These are phyloP conservation scores for Monsonia emarginata DNA, from an alignment of 441 rosid species.

Conservation along the genomic window DNA sequence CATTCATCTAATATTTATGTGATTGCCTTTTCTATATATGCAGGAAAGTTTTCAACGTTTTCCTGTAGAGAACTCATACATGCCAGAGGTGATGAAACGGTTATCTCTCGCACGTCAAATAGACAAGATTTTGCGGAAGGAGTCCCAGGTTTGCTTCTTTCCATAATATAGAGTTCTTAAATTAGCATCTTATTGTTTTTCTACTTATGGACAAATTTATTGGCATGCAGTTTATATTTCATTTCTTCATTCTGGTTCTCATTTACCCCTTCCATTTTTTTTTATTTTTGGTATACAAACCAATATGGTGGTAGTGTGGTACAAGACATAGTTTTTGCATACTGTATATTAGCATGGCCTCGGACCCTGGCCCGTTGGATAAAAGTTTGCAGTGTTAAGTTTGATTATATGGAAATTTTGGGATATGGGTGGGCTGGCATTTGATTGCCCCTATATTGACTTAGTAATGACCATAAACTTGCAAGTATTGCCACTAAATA, in stretches of 20 bases:
- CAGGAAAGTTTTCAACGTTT: constrained; percentile 78
- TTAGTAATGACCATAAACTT: neutral
- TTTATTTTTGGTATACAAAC: neutral
- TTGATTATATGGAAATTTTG: neutral
- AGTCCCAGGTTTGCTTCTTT: constrained; percentile 54
- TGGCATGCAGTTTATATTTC: neutral
- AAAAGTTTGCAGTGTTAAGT: neutral
- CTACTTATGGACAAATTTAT: neutral
- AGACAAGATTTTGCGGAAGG: constrained; percentile 61
- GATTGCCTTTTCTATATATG: constrained; percentile 18
- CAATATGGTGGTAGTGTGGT: neutral
- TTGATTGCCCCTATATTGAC: neutral
- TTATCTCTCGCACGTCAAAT: constrained; percentile 89
- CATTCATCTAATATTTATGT: neutral
- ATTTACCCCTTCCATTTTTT: neutral
- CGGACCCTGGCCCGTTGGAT: neutral
- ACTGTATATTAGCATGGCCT: neutral
- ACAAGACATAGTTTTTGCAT: neutral
- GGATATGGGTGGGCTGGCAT: neutral
- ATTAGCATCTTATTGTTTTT: neutral
- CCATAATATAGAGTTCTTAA: neutral
- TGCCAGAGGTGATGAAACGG: constrained; percentile 77
- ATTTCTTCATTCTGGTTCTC: neutral
- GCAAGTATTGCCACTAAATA: neutral
- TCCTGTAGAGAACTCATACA: constrained; percentile 79